Percentiles rank a stretch among this genome's conserved stretches.
Evolutionary conservation across 2,329 filamentous ascomycete genomes (phyloP).

Genomic region (Fusarium nurragi): DNA sequence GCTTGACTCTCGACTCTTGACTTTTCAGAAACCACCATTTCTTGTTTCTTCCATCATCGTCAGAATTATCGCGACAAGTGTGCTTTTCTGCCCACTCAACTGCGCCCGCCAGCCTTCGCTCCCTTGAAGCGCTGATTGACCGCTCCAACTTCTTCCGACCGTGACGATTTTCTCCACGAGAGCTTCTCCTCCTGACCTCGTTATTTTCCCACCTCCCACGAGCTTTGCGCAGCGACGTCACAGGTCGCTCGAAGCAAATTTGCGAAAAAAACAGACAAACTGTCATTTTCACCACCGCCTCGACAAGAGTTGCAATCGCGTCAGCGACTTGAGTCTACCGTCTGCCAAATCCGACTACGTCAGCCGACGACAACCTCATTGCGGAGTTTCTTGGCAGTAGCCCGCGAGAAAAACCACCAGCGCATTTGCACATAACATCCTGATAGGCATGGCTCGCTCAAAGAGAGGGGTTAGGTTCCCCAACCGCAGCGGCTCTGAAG

Average conservation of each 20-base stretch:
- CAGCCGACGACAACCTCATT: conserved; percentile 18
- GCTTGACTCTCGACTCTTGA: conserved; percentile 3
- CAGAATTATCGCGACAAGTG: conserved; percentile 35
- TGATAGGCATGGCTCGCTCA: conserved; percentile 49
- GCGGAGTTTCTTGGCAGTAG: conserved; percentile 2
- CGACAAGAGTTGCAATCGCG: neutral
- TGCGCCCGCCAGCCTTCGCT: conserved; percentile 6
- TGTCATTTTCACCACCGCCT: neutral
- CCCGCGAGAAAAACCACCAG: neutral
- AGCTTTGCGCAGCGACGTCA: conserved; percentile 32
- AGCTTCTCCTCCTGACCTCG: conserved; percentile 21
- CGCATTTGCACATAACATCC: conserved; percentile 7
- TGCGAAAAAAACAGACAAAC: conserved; percentile 4
- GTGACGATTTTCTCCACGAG: conserved; percentile 16
- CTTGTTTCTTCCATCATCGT: conserved; percentile 34
- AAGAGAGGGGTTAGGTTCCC: conserved; percentile 65
- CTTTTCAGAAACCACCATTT: conserved; percentile 41
- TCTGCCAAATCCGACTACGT: neutral
- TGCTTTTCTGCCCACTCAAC: conserved; percentile 27
- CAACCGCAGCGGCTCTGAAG: conserved; percentile 58
- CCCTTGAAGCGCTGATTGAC: conserved; percentile 5
- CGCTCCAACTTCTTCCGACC: conserved; percentile 2
- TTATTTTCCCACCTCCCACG: conserved; percentile 5
- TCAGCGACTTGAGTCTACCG: conserved; percentile 5
- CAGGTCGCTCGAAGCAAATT: conserved; percentile 8